Base-by-base conservation (phyloP, 345 rosid genomes). In the Moricandia arvensis region DNA sequence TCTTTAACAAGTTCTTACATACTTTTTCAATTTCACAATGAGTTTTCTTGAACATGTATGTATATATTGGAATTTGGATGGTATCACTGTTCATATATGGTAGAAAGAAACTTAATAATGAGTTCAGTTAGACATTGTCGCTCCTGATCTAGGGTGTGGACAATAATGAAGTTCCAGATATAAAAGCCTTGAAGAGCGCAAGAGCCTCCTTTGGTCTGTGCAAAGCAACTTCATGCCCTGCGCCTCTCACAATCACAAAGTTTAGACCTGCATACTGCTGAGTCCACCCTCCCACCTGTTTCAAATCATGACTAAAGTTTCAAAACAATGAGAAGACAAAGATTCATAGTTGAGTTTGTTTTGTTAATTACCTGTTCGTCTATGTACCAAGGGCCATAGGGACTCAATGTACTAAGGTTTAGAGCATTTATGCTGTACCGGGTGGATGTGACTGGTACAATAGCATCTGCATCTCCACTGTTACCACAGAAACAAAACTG, bases 271-370 rank as follows among this genome's bases (percentile, higher is more conserved):
- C 90, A n/a, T 90, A 94, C 75, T 90, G 95, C 76, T 94, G 93
- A 45, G 83, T 87, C 97, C 98, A 94, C 47, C 98, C 97, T 60
- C 93, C 98, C 12, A 94, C 98, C 98, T 93, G 88, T 78, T 84
- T 59, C 72, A 64, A 38, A 63, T 55, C 58, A 69, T 54, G 18
- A 38, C 59, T 10, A 6, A 16, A 18, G 3, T 24, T 53, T 11
- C 66, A 8, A 4, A 73, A 37, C n/a, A 33, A 18, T 18, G n/a
- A 6, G 5, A 27, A 12, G 31, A 34, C 10, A 65, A 65, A 17
- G 33, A 24, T 1, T 79, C 10, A n/a, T 5, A 16, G 51, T 51
- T 49, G 55, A 59, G 37, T 69, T 54, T 54, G 7, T 7, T 70
- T 21, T 6, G 45, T 38, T 12, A 12, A 12, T 13, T 68, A 93